Evolutionary conservation across 106 monocot genomes (phyloP).

Genomic region (Dendrobium catenatum): DNA sequence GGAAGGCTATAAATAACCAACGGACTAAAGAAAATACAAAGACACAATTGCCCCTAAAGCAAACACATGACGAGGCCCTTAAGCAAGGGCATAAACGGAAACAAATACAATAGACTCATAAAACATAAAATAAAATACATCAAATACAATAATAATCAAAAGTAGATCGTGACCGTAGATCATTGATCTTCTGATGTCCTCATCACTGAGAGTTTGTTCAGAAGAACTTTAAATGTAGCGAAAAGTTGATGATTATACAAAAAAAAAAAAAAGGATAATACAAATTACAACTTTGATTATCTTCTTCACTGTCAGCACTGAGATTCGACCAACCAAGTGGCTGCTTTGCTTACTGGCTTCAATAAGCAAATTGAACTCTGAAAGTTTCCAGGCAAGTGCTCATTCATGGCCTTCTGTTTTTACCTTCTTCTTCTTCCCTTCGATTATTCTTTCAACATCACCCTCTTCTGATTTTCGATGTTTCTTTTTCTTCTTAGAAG

Average conservation of each 20-base stretch:
- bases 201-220: not conserved
- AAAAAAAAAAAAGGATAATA: not conserved
- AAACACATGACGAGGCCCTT: no score
- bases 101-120: no score
- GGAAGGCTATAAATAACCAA: no score
- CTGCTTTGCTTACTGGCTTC: not conserved
- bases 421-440: conserved; percentile 43
- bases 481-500: conserved; percentile 52
- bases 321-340: not conserved
- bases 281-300: not conserved
- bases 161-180: no score
- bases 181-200: no score
- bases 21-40: no score
- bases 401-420: no score
- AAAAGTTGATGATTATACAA: not conserved
- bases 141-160: no score
- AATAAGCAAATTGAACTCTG: not conserved
- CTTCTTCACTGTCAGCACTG: not conserved
- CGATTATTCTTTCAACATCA: conserved; percentile 19
- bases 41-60: no score
- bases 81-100: no score
- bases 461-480: conserved; percentile 10
- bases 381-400: not conserved
- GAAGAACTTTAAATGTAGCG: not conserved
- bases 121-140: no score